Base-by-base conservation (phyloP, 805 yeast species). In the Wickerhamiella slavikovae region DNA sequence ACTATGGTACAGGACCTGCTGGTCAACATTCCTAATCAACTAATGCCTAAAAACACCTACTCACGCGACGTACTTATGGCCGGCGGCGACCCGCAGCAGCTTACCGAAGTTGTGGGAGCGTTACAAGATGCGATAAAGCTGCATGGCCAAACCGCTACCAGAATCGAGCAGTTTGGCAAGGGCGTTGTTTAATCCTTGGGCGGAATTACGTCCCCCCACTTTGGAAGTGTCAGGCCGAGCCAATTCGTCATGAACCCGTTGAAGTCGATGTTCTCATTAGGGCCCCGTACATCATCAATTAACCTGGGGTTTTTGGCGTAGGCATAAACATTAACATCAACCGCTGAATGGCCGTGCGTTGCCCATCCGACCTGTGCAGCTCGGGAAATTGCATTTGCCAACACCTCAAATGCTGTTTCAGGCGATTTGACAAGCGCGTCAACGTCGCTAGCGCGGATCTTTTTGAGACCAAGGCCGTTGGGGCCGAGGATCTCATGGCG, bases 351-450 rank as follows among this genome's bases (percentile, higher is more conserved):
- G 18, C 95, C 96, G 44, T 80, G 92, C 0, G 95, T 83, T 7
- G 92, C 63, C 93, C 94, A 83, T n/a, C 94, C 95, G 12, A 80
- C 68, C 50, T 76, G 76, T 0, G 95, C 80, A 38, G 93, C 66
- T n/a, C 54, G 44, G 1, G 92, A 75, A 8, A 80, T 64, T 64
- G 83, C 64, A 32, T 70, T 61, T 44, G 77, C 74, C 33, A 80
- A 50, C 23, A 60, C 53, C 35, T 68, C 68, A 35, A 49, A 54
- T 12, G 60, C 44, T 24, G 45, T 40, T 1, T 40, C 38, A 24
- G 47, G 44, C 28, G 56, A 42, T 3, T 47, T 35, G 15, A 67
- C 36, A 8, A 75, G 47, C 2, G 35, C 42, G 3, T 50, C 43
- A 16, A 72, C 52, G 38, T 83, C 94, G 2, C 58, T 58, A 1